Evolutionary conservation across 352 stramenopile genomes (phyloP), one percentile per base, ranked within the genome.

Genomic region (Detonula confervacea): DNA sequence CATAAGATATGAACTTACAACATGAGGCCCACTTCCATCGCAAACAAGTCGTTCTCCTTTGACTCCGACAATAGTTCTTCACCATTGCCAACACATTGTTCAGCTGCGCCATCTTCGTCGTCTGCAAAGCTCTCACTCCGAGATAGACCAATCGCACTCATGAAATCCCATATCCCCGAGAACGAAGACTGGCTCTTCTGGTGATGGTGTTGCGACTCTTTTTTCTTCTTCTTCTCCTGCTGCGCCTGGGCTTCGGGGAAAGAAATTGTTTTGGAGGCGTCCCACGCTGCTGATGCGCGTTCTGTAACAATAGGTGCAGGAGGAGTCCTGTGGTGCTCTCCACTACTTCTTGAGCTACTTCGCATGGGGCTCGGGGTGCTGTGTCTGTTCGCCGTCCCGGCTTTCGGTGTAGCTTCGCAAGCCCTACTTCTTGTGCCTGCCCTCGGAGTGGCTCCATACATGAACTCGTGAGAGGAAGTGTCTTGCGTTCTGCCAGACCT

Each of bases 21-120:
- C 67, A 79, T 73, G 27, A 83, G 68, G 5, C 75, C 75, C 20
- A 83, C 75, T 56, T 83, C 67, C 27, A 79, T 55, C 51, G 75
- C 75, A 73, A 75, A 83, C 16, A 69, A 42, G 63, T 76, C 61
- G 61, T 83, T 83, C 68, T 83, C 75, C 63, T 27, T 55, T 20
- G 56, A 42, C 24, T 83, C 75, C 33, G 29, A 46, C 42, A 79
- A 72, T 39, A 57, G 67, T n/a, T n/a, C n/a, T n/a, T n/a, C n/a
- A n/a, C n/a, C n/a, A 33, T 16, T 11, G 7, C 2, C 8, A 8
- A 51, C 20, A 42, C 11, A 5, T 57, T 51, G 22, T 16, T 20
- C 16, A 20, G 25, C 24, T 60, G n/a, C 39, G 20, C 29, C 54
- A 27, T 62, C 46, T 54, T 73, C 63, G 11, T 39, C 25, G 20